Evolutionary conservation across 768 basidiomycete species (phyloP).

Genomic region (Arthromyces matolae): DNA sequence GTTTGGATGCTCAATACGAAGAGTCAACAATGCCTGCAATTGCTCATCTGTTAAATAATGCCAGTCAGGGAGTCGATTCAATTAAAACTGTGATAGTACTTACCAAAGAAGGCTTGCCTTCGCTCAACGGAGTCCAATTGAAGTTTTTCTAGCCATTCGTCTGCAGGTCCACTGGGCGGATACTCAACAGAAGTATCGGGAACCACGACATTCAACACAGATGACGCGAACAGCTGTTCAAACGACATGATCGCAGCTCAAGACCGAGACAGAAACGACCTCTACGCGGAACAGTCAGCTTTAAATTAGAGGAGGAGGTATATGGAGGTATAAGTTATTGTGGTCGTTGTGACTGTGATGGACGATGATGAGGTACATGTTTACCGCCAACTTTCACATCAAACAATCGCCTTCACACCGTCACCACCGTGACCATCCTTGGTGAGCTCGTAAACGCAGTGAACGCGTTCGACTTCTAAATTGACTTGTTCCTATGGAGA

Average conservation of each 20-base stretch:
- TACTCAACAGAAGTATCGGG: constrained; percentile 63
- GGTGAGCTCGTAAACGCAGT: no score
- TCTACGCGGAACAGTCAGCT: no score
- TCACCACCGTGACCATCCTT: no score
- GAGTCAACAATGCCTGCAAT: constrained; percentile 42
- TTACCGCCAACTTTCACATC: not conserved
- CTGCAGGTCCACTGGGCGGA: constrained; percentile 42
- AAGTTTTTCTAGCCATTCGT: constrained; percentile 55
- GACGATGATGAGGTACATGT: not conserved
- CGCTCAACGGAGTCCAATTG: constrained; percentile 44
- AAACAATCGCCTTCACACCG: not conserved
- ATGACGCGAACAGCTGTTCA: constrained; percentile 60
- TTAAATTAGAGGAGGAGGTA: no score
- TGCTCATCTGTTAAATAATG: constrained; percentile 48
- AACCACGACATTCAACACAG: constrained; percentile 57
- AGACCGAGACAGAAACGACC: not conserved
- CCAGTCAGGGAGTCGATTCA: constrained; percentile 16
- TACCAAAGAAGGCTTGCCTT: constrained; percentile 74
- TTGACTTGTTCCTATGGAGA: no score
- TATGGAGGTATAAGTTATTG: no score
- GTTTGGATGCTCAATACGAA: constrained; percentile 60
- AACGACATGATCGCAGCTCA: constrained; percentile 33
- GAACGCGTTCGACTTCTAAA: no score
- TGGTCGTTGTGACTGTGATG: no score
- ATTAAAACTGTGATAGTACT: constrained; percentile 18